Percentiles rank a stretch among this genome's conserved stretches.
Conservation (phyloP, 768 basidiomycete species). For the Termitomyces eurrhizus region DNA sequence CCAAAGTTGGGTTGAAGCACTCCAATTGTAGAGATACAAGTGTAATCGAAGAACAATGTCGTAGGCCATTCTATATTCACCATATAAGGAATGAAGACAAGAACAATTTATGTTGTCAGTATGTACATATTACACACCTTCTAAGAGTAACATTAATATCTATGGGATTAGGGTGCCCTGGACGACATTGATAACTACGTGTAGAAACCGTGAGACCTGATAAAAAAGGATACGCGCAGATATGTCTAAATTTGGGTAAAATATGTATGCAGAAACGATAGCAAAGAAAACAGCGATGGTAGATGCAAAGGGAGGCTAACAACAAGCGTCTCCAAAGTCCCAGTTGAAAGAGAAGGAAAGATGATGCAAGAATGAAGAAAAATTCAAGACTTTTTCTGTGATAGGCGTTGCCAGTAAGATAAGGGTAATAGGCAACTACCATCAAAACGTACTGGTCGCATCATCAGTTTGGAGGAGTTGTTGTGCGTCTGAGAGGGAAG, state of each 20-base stretch:
- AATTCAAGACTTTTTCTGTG: conserved; percentile 24
- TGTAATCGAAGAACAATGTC: background rate
- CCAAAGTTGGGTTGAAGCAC: background rate
- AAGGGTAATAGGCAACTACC: conserved; percentile 7
- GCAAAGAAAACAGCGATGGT: conserved; percentile 14
- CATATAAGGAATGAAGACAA: background rate
- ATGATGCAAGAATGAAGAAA: conserved; percentile 11
- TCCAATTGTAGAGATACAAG: background rate
- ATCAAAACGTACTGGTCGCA: conserved; percentile 44
- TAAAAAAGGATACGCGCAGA: conserved; percentile 12
- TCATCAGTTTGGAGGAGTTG: conserved; percentile 48
- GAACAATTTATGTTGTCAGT: conserved; percentile 9
- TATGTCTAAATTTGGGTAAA: conserved; percentile 21
- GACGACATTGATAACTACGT: conserved; percentile 10
- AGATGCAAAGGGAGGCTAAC: conserved; percentile 13
- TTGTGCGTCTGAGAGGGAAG: conserved; percentile 32
- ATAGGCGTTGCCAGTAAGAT: background rate
- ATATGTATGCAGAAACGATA: conserved; percentile 22
- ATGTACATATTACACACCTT: conserved; percentile 17
- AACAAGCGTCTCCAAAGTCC: conserved; percentile 21
- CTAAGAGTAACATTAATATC: conserved; percentile 22
- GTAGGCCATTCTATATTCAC: background rate
- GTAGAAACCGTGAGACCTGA: conserved; percentile 14
- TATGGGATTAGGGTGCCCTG: conserved; percentile 19
- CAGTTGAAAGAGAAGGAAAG: conserved; percentile 9